Conservation (phyloP, 805 yeast species). For the Pichia ethanolica region DNA sequence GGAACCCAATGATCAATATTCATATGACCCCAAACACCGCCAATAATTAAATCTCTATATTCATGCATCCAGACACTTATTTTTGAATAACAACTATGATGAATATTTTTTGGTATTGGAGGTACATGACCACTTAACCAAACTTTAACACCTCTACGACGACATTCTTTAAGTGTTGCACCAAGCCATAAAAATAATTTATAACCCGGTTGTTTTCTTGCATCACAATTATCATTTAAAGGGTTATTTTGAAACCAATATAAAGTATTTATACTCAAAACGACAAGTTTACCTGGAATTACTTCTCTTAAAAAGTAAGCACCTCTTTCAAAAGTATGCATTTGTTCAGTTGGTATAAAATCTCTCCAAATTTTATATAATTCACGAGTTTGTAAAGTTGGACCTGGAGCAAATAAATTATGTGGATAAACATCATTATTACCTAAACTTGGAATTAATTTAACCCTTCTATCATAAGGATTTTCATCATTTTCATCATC, state of each 20-base stretch:
- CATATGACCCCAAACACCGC: slow-evolving; percentile 86
- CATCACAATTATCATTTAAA: slow-evolving; percentile 72
- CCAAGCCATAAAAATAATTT: slow-evolving; percentile 74
- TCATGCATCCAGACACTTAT: slow-evolving; percentile 77
- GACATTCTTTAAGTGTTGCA: slow-evolving; percentile 59
- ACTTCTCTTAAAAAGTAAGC: slow-evolving; percentile 71
- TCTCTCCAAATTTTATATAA: slow-evolving; percentile 64
- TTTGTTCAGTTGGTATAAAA: slow-evolving; percentile 70
- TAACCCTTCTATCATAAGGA: slow-evolving; percentile 27
- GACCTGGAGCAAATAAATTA: slow-evolving; percentile 78
- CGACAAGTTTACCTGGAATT: slow-evolving; percentile 73
- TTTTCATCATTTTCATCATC: slow-evolving; percentile 27
- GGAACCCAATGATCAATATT: slow-evolving; percentile 82
- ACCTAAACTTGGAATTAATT: slow-evolving; percentile 67
- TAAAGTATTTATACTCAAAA: slow-evolving; percentile 69
- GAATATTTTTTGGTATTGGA: slow-evolving; percentile 72
- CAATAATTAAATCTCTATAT: slow-evolving; percentile 75
- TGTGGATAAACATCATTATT: slow-evolving; percentile 89
- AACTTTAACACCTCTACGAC: slow-evolving; percentile 70
- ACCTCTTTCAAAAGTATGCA: slow-evolving; percentile 66
- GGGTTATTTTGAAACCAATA: slow-evolving; percentile 74
- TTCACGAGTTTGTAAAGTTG: slow-evolving; percentile 80
- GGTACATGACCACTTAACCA: slow-evolving; percentile 91
- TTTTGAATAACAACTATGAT: slow-evolving; percentile 64
- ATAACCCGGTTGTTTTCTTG: slow-evolving; percentile 71